Percentiles rank a stretch among this genome's conserved stretches.
These are phyloP conservation scores for Glycine latifolia DNA, from an alignment of 306 rosid genomes.

Conservation along the genomic window DNA sequence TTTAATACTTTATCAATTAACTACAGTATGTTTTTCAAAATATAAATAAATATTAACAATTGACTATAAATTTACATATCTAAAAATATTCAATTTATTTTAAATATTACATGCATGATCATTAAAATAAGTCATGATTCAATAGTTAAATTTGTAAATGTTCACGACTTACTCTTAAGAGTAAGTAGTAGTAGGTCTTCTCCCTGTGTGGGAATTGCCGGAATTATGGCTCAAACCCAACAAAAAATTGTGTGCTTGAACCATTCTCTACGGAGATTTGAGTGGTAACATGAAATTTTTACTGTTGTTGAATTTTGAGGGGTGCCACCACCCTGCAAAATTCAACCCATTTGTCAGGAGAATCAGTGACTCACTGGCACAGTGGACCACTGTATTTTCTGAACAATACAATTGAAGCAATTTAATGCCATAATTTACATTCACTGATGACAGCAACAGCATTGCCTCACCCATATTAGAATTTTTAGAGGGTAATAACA, in stretches of 20 bases:
- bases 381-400: conserved; percentile 47
- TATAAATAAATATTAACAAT: too few relatives aligned
- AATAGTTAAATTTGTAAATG: not conserved
- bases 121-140: not conserved
- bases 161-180: not conserved
- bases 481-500: not conserved
- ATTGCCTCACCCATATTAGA: conserved; percentile 40
- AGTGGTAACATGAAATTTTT: conserved; percentile 12
- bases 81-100: not conserved
- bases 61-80: not conserved
- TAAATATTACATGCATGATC: not conserved
- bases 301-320: conserved; percentile 18
- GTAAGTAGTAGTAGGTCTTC: not conserved
- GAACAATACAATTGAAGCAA: conserved; percentile 41
- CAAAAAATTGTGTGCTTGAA: too few relatives aligned
- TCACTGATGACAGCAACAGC: conserved; percentile 31
- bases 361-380: conserved; percentile 32
- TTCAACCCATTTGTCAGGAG: conserved; percentile 36
- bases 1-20: not conserved
- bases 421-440: conserved; percentile 44
- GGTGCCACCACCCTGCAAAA: conserved; percentile 18
- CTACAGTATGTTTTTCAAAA: not conserved
- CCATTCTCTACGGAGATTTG: not conserved
- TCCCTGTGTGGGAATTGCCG: not conserved
- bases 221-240: too few relatives aligned